Evolutionary conservation across 192 early-diverging fungal species (phyloP).

Genomic region (Coemansia asiatica): DNA sequence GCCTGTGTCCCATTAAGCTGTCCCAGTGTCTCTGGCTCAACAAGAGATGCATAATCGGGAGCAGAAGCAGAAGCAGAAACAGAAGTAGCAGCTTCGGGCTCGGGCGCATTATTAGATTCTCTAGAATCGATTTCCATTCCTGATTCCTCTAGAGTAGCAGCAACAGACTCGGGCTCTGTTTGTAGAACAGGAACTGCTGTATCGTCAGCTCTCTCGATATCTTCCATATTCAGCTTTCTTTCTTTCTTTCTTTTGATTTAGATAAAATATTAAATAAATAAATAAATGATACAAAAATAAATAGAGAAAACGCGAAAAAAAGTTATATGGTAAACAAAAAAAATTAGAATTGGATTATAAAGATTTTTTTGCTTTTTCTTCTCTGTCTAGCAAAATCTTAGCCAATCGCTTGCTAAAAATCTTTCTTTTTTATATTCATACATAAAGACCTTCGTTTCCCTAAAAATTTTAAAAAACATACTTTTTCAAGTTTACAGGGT

Average conservation of each 20-base stretch:
- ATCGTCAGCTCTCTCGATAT: not conserved
- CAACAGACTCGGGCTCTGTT: not conserved
- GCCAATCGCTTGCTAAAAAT: not conserved
- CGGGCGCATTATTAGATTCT: not conserved
- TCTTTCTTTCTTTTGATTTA: too few relatives aligned
- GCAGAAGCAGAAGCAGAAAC: too few relatives aligned
- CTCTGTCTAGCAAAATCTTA: too few relatives aligned
- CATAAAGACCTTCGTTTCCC: too few relatives aligned
- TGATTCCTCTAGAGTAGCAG: not conserved
- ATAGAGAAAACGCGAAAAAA: too few relatives aligned
- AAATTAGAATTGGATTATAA: too few relatives aligned
- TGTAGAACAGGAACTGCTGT: not conserved
- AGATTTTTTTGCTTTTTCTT: too few relatives aligned
- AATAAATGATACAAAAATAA: too few relatives aligned
- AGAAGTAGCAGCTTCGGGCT: not conserved
- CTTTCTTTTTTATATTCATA: not conserved
- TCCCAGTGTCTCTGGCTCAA: not conserved
- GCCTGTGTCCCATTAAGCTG: not conserved
- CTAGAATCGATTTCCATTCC: not conserved
- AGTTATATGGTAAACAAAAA: too few relatives aligned
- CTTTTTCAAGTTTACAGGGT: constrained; percentile 2
- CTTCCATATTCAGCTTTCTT: not conserved
- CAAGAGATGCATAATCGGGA: not conserved
- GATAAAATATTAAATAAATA: too few relatives aligned
- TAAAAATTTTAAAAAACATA: not conserved